Evolutionary conservation across 78 protist genomes (phyloP).

Genomic region (Dictyostelium intermedium): DNA sequence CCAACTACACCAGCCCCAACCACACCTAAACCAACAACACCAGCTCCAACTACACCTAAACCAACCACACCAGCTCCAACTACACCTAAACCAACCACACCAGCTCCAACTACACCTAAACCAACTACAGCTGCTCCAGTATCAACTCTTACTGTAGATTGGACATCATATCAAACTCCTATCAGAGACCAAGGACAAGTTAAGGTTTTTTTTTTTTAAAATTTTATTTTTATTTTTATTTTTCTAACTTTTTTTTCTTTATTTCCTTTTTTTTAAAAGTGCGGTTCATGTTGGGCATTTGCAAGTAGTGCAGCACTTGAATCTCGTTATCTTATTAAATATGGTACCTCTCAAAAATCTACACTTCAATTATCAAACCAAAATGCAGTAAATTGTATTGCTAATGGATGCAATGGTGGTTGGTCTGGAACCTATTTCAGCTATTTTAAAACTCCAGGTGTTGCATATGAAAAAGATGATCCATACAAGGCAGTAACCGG

Average conservation of each 20-base stretch:
- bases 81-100: not conserved
- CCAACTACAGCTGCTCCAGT: not conserved
- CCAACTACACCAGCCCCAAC: constrained; percentile 30
- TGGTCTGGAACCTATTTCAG: constrained; percentile 30
- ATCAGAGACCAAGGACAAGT: constrained; percentile 88
- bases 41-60: not conserved
- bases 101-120: constrained; percentile 24
- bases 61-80: constrained; percentile 21
- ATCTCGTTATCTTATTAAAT: constrained; percentile 24
- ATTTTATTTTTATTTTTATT: not conserved
- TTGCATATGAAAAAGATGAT: constrained; percentile 40
- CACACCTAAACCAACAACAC: constrained; percentile 3
- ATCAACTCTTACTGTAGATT: constrained; percentile 34
- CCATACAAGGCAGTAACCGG: constrained; percentile 26
- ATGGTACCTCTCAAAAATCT: not conserved
- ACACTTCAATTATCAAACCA: constrained; percentile 45
- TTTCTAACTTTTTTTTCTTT: not conserved
- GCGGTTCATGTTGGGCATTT: constrained; percentile 88
- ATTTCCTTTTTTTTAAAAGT: not conserved
- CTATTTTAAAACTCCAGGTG: constrained; percentile 7
- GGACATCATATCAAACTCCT: constrained; percentile 81
- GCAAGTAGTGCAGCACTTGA: constrained; percentile 46
- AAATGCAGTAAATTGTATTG: constrained; percentile 22
- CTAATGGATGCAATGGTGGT: constrained; percentile 64
- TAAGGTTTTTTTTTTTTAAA: not conserved